Base-by-base conservation (phyloP, 148 eudicot species). In the Chenopodium quinoa region DNA sequence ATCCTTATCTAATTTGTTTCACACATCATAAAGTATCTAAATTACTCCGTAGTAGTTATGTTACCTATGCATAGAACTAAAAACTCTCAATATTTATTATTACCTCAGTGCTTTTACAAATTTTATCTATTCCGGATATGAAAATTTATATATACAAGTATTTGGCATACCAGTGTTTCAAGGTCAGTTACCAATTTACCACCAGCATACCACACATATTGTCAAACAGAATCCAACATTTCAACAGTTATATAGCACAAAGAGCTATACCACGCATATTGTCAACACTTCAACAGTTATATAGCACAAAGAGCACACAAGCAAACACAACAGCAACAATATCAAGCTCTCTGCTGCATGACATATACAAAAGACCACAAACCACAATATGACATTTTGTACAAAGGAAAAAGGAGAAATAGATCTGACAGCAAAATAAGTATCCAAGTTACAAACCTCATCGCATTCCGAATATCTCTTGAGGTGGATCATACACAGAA, bases 401-500 rank as follows among this genome's bases (percentile, higher is more conserved):
- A 8, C 29, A 79, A 67, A 50, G 4, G 22, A 2, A 71, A 58
- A 71, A 9, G 25, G n/a, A 34, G 29, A 56, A 1, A 7, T 63
- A 14, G 4, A 29, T 7, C 73, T 27, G 7, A 73, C 34, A 48
- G 7, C 25, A 75, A 75, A 8, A 22, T 25, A 68, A 68, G 58
- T 68, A 76, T 20, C 64, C 75, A 80, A 81, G 60, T 10, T 23
- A 80, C 77, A 79, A 78, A 91, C 91, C 92, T 95, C 86, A 95
- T 37, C 90, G 90, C 78, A 92, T 77, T 79, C 99, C 99, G 81
- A 95, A 95, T 47, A 95, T 92, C 90, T 93, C 99, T 76, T 93
- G 92, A 0, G 99, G 97, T 68, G 97, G 99, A 92, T 95, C 97
- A 91, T 92, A 93, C 64, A 91, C 82, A 80, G 84, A 91, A 25